These are phyloP conservation scores for Vachellia pachyceras DNA, from an alignment of 306 rosid species.

Conservation along the genomic window DNA sequence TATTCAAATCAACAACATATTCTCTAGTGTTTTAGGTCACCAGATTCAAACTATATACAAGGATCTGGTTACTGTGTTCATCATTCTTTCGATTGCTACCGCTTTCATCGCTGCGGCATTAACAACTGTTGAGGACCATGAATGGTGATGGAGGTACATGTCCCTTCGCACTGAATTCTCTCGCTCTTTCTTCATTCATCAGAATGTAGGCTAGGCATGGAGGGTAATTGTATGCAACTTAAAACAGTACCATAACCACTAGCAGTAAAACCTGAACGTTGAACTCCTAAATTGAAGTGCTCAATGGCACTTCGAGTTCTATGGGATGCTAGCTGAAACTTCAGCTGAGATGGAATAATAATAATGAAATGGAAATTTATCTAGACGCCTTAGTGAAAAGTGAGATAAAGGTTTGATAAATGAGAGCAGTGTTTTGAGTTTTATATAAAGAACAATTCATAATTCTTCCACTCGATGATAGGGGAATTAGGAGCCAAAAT, in stretches of 20 bases:
- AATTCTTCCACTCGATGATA: neutral
- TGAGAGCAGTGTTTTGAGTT: too few relatives aligned
- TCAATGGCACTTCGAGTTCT: too few relatives aligned
- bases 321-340: neutral
- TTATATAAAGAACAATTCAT: too few relatives aligned
- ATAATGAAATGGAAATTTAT: neutral
- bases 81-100: slow-evolving; percentile 60
- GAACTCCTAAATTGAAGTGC: neutral
- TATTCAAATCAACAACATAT: slow-evolving; percentile 49
- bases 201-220: neutral
- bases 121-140: slow-evolving; percentile 65
- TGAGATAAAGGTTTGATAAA: neutral
- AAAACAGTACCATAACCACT: neutral
- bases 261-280: neutral
- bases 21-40: slow-evolving; percentile 61
- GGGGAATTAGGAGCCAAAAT: neutral
- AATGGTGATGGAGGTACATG: slow-evolving; percentile 68
- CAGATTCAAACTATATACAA: slow-evolving; percentile 43
- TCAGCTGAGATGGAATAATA: neutral
- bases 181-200: slow-evolving; percentile 2
- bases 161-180: neutral
- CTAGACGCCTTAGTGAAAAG: neutral
- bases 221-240: neutral
- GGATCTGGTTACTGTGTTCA: slow-evolving; percentile 48
- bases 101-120: slow-evolving; percentile 59